phyloP scores from a whole-genome alignment of 2,329 filamentous ascomycete species.

The Neoscytalidium dimidiatum region DNA sequence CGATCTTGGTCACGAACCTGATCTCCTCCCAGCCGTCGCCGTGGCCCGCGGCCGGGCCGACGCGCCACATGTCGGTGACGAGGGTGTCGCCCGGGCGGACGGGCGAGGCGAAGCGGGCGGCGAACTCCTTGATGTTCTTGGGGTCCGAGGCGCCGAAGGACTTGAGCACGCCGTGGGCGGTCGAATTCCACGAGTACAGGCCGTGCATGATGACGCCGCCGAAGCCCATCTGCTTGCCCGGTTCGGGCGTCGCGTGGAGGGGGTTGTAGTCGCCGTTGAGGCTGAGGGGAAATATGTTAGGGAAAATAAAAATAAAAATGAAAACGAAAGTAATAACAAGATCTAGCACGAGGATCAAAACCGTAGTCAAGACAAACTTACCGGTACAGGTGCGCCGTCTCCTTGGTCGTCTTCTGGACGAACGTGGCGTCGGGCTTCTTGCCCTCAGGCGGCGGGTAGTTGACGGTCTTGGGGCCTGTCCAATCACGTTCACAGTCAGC shows the following conservation, averaged over 20 bases:
- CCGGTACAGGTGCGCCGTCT: conserved; percentile 59
- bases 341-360: too few relatives aligned
- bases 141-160: conserved; percentile 75
- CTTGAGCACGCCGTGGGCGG: conserved; percentile 72
- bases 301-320: too few relatives aligned
- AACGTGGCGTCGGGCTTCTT: conserved; percentile 71
- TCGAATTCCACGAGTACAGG: conserved; percentile 82
- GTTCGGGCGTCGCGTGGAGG: conserved; percentile 82
- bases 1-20: conserved; percentile 75
- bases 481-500: background rate
- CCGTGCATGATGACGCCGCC: conserved; percentile 88
- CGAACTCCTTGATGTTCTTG: conserved; percentile 82
- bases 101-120: conserved; percentile 82
- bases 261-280: conserved; percentile 96
- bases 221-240: conserved; percentile 87
- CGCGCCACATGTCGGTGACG: conserved; percentile 78
- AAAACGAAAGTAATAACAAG: too few relatives aligned
- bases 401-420: conserved; percentile 67
- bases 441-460: conserved; percentile 74
- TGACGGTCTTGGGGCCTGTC: conserved; percentile 67
- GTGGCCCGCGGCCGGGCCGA: conserved; percentile 62
- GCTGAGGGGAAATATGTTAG: too few relatives aligned
- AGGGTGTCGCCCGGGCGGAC: conserved; percentile 83
- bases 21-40: conserved; percentile 74
- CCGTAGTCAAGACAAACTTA: too few relatives aligned